These are phyloP conservation scores for Eragrostis nindensis DNA, from an alignment of 176 grass and related monocot genomes.

Conservation along the genomic window DNA sequence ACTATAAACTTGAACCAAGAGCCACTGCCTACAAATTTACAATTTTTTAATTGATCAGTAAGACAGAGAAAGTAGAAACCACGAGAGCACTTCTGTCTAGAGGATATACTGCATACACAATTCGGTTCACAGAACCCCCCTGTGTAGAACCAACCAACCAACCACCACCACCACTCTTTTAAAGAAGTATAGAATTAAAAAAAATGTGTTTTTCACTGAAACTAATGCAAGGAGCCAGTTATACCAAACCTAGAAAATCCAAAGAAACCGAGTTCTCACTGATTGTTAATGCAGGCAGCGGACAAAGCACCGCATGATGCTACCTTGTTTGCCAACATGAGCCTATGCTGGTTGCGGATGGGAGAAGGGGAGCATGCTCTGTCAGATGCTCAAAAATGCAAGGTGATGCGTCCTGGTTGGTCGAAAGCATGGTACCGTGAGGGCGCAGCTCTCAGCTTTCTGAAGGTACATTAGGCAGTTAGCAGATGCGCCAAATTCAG, in stretches of 20 bases:
- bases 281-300: not conserved
- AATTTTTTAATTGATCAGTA: too few species aligned
- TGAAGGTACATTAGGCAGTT: not conserved
- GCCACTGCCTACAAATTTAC: too few species aligned
- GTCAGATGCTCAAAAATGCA: not conserved
- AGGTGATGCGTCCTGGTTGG: not conserved
- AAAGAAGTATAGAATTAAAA: too few species aligned
- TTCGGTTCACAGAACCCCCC: too few species aligned
- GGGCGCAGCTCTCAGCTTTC: not conserved
- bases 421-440: slow-evolving; percentile 10
- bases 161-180: too few species aligned
- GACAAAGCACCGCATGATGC: not conserved
- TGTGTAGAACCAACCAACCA: too few species aligned
- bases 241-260: not conserved
- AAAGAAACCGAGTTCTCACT: not conserved
- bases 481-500: not conserved
- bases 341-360: not conserved
- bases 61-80: too few species aligned
- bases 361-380: not conserved
- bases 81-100: too few species aligned
- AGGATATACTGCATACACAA: too few species aligned
- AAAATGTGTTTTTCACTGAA: too few species aligned
- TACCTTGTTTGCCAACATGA: slow-evolving; percentile 8
- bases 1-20: too few species aligned
- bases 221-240: too few species aligned